Evolutionary conservation across 2,329 filamentous ascomycete species (phyloP), one percentile per base, ranked within the genome.

Genomic region (Microdochium trichocladiopsis): DNA sequence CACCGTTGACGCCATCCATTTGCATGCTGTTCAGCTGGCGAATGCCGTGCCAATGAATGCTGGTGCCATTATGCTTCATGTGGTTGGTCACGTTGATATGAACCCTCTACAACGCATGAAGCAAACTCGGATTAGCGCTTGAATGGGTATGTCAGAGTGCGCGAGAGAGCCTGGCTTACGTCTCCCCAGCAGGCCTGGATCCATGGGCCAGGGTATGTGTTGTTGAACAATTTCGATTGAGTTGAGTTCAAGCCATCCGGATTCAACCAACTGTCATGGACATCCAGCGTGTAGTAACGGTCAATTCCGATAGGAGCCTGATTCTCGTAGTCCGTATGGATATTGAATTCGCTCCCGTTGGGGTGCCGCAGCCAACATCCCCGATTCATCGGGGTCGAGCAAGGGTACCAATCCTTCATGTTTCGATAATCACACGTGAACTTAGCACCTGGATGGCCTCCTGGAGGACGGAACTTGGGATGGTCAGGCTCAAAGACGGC

Each of bases 1-100:
- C 68, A 9, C 72, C 72, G 0, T 76, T 75, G 0, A 74, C 73
- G 25, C 78, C 78, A 53, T 82, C 78, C 55, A 82, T 73, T 69
- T 78, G 75, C 1, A 76, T 74, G 1, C 69, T 80, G 2, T 62
- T 63, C 2, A 69, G 68, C 55, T 80, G 77, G 2, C 75, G 66
- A 51, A 81, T 72, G 0, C 78, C 78, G 53, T 82, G 78, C 75
- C 76, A 80, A 61, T 82, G 78, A 3, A 81, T 64, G 2, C 72
- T 60, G 0, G 73, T 69, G 11, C 78, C 78, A 2, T 63, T 66
- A 2, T 60, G 56, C 2, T 48, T 16, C 28, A 67, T 62, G 23
- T 59, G 54, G 52, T 67, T 67, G 53, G 62, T 59, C 8, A 67
- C 65, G 3, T 57, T 65, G 1, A 67, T 61, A 45, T 65, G 60